Evolutionary conservation across 169 alveolate genomes (phyloP).

Genomic region (Plasmodium vinckei): DNA sequence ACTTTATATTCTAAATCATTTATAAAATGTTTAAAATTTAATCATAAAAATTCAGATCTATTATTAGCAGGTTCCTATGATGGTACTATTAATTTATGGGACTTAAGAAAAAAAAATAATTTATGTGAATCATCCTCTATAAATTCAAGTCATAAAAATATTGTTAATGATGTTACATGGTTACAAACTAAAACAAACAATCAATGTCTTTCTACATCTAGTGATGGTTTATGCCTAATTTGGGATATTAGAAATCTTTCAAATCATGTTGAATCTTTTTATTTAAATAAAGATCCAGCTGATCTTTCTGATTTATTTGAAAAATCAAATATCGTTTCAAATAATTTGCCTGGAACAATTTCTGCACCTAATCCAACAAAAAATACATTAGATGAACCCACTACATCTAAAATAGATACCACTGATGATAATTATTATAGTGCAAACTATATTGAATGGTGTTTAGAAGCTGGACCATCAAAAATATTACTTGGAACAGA

Average conservation of each 20-base stretch:
- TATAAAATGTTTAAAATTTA: constrained; percentile 65
- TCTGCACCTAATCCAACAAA: background rate
- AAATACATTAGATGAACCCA: background rate
- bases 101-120: constrained; percentile 62
- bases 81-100: constrained; percentile 67
- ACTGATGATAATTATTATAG: constrained; percentile 19
- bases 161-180: constrained; percentile 65
- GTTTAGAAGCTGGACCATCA: constrained; percentile 74
- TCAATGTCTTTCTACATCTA: constrained; percentile 54
- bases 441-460: constrained; percentile 71
- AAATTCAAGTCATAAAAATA: constrained; percentile 58
- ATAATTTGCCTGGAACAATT: background rate
- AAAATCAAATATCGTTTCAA: constrained; percentile 11
- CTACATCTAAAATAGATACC: background rate
- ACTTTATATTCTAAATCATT: constrained; percentile 47
- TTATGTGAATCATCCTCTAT: constrained; percentile 53
- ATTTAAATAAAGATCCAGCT: constrained; percentile 28
- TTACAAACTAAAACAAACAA: constrained; percentile 66
- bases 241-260: constrained; percentile 73
- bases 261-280: constrained; percentile 43
- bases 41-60: constrained; percentile 69
- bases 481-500: constrained; percentile 68
- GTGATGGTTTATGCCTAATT: constrained; percentile 60
- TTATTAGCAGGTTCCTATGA: constrained; percentile 70
- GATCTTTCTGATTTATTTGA: constrained; percentile 37